Percentiles rank a stretch among this genome's conserved stretches.
Evolutionary conservation across 257 asterid genomes (phyloP).

Genomic region (Nemophila menziesii): DNA sequence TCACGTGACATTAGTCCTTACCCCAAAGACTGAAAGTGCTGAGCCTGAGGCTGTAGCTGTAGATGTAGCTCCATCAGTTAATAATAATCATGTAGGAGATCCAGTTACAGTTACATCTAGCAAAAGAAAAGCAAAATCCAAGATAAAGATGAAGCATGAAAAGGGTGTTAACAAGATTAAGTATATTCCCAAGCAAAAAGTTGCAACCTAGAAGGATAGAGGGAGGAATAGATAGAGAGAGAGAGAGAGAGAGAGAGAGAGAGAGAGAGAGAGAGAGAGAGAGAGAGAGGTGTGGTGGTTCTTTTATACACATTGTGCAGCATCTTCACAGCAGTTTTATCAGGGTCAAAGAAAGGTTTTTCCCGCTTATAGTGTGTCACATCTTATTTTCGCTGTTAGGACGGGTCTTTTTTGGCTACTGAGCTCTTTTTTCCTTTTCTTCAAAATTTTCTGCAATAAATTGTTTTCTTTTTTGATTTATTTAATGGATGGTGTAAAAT

Average conservation of each 20-base stretch:
- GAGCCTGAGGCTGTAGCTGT: constrained; percentile 13
- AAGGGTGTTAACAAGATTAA: constrained; percentile 29
- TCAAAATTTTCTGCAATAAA: constrained; percentile 16
- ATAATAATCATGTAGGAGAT: constrained; percentile 11
- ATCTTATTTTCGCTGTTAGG: constrained; percentile 2
- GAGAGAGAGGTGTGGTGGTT: constrained; percentile 6
- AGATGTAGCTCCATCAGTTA: constrained; percentile 15
- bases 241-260: constrained; percentile 11
- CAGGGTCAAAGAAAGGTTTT: constrained; percentile 21
- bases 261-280: constrained; percentile 19
- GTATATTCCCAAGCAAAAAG: constrained; percentile 55
- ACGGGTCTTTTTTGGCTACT: constrained; percentile 9
- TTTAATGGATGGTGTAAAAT: too few species aligned
- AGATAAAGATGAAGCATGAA: constrained; percentile 29
- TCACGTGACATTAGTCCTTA: constrained; percentile 51
- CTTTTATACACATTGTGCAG: constrained; percentile 25
- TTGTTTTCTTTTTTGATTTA: constrained; percentile 3
- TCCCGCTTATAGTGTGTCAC: constrained; percentile 6
- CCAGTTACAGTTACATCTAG: constrained; percentile 7
- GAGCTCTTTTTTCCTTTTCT: constrained; percentile 10
- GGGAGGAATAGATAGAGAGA: constrained; percentile 10
- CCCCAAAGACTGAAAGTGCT: constrained; percentile 16
- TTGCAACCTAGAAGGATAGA: constrained; percentile 24
- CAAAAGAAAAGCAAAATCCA: constrained; percentile 18
- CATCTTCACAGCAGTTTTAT: not conserved